phyloP scores from a whole-genome alignment of 768 basidiomycete genomes.

The Termitomyces sp. region DNA sequence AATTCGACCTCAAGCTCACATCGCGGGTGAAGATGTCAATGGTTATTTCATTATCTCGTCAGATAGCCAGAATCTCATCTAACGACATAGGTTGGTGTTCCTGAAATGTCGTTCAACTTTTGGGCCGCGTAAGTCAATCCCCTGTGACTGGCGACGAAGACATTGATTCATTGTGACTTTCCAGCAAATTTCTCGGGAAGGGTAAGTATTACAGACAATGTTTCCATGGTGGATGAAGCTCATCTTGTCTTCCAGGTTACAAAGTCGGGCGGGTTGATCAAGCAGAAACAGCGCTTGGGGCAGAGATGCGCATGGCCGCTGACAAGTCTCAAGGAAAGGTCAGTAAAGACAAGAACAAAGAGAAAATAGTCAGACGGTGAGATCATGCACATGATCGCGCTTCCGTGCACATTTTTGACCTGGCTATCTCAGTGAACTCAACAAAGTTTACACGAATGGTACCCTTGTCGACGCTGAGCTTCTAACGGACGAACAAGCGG shows the following conservation, averaged over 20 bases:
- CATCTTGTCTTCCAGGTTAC: conserved; percentile 45
- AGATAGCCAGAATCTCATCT: neutral
- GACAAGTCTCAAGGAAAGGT: conserved; percentile 54
- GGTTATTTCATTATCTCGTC: conserved; percentile 38
- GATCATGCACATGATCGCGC: neutral
- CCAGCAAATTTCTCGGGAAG: conserved; percentile 79
- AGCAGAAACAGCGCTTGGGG: conserved; percentile 93
- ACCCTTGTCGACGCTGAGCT: conserved; percentile 90
- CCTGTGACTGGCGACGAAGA: neutral
- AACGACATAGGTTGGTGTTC: conserved; percentile 76
- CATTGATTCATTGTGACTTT: neutral
- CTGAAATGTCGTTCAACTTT: conserved; percentile 88
- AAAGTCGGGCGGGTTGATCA: conserved; percentile 98
- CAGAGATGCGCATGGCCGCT: conserved; percentile 88
- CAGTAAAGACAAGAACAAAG: conserved; percentile 57
- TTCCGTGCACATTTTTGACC: neutral
- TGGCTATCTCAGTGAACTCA: conserved; percentile 62
- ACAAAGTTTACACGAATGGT: conserved; percentile 95
- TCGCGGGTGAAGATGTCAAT: conserved; percentile 98
- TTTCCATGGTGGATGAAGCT: neutral
- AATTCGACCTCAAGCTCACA: conserved; percentile 92
- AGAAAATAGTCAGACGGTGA: conserved; percentile 85
- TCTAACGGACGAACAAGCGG: conserved; percentile 88
- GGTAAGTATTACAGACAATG: conserved; percentile 26
- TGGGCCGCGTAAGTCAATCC: conserved; percentile 71